phyloP scores from a whole-genome alignment of 73 alveolate genomes.

The Tetrahymena thermophila region DNA sequence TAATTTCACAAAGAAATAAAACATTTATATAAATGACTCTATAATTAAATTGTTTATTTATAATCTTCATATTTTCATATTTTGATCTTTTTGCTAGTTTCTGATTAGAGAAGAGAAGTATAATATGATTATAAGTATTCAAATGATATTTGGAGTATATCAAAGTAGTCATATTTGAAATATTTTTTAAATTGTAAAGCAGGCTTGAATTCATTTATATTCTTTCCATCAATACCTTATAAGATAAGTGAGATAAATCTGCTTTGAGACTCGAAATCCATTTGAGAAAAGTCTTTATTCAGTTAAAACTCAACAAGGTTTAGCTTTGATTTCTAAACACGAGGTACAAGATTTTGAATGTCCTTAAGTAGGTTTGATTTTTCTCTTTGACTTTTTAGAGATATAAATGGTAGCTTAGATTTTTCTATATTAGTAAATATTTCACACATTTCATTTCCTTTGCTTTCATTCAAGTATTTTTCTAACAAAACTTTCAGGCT shows the following conservation, averaged over 20 bases:
- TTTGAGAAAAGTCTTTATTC: background rate
- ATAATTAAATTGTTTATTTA: no score
- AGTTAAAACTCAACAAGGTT: background rate
- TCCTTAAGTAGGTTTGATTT: background rate
- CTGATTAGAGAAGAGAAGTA: background rate
- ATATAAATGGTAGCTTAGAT: background rate
- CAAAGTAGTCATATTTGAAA: background rate
- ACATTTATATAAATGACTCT: no score
- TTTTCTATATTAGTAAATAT: background rate
- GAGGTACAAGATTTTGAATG: background rate
- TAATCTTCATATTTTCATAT: background rate
- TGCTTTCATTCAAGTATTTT: background rate
- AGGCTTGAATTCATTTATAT: background rate
- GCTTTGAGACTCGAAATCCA: background rate
- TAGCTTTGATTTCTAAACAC: background rate
- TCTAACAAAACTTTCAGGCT: background rate
- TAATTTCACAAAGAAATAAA: no score
- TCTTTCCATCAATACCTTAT: background rate
- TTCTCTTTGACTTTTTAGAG: background rate
- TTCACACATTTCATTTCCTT: background rate
- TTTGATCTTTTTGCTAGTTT: background rate
- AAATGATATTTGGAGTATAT: background rate
- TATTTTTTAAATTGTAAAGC: background rate
- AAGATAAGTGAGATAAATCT: background rate
- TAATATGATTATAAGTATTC: background rate